These are phyloP conservation scores for Actinomortierella ambigua DNA, from an alignment of 371 early-diverging fungal genomes.

Conservation along the genomic window DNA sequence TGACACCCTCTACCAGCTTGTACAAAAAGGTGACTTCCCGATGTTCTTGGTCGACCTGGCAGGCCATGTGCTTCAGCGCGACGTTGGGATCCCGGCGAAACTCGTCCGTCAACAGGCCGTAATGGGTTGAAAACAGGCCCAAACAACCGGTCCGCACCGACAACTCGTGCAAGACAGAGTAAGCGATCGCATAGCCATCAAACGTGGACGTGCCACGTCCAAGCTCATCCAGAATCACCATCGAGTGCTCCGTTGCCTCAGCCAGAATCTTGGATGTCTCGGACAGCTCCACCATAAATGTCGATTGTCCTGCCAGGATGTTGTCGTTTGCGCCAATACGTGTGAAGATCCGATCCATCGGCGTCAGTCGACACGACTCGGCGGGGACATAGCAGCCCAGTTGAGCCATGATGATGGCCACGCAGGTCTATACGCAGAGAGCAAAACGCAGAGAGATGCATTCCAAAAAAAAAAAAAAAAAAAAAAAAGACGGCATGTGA, in stretches of 20 bases:
- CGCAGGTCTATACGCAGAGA: slow-evolving; percentile 70
- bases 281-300: slow-evolving; percentile 98
- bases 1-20: slow-evolving; percentile 86
- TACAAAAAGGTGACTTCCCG: slow-evolving; percentile 97
- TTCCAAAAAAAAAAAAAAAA: no score
- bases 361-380: slow-evolving; percentile 72
- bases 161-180: slow-evolving; percentile 89
- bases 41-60: slow-evolving; percentile 79
- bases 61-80: slow-evolving; percentile 79
- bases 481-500: no score
- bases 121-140: slow-evolving; percentile 98
- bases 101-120: slow-evolving; percentile 89
- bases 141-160: slow-evolving; percentile 86
- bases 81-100: slow-evolving; percentile 70
- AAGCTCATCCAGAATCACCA: slow-evolving; percentile 99
- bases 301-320: slow-evolving; percentile 96
- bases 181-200: slow-evolving; percentile 99
- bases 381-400: slow-evolving; percentile 98
- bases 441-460: not conserved
- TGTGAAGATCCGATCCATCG: slow-evolving; percentile 97
- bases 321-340: slow-evolving; percentile 99
- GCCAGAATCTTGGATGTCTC: slow-evolving; percentile 96
- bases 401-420: slow-evolving; percentile 98
- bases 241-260: slow-evolving; percentile 91
- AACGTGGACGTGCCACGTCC: slow-evolving; percentile 99